Evolutionary conservation across 495 filamentous ascomycete species (phyloP), one percentile per base, ranked within the genome.

Genomic region (Chaetomium cochliodes): DNA sequence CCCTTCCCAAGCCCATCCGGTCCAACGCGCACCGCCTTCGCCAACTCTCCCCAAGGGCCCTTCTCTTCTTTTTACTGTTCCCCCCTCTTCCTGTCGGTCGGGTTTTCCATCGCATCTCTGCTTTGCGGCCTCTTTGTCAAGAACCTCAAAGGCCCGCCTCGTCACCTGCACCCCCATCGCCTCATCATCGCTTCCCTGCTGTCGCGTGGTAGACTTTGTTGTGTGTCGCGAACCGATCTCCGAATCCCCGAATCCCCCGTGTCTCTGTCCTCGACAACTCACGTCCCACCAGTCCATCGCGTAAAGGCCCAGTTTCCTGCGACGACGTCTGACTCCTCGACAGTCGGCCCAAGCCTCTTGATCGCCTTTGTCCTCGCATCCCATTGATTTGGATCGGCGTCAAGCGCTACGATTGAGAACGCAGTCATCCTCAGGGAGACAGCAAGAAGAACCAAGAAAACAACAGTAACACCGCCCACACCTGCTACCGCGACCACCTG

Each of bases 401-500:
- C 22, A n/a, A n/a, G 33, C 47, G 49, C 59, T 62, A 28, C 22
- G 49, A 53, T 53, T 20, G 46, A 62, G 47, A 44, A 52, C 47
- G 47, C 47, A 59, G 47, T 47, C 46, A 33, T 33, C 55, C 63
- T 26, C 22, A 18, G 62, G 54, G 53, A 54, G 18, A 53, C 64
- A 66, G 63, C 62, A 66, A 65, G 54, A 73, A 61, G 64, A 49
- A 61, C 51, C 62, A 63, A 62, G 63, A 60, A 66, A 62, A 63
- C 59, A 64, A 66, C 60, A 53, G 54, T 54, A 46, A 58, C 54
- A 44, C 46, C 16, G 22, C 49, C 41, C 63, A 57, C 64, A 53
- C 42, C 72, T 76, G 71, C 65, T 28, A 67, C 65, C 65, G 71
- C 64, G 72, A 73, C 69, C 57, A 72, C 69, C 87, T 89, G 87